Percentiles rank a stretch among this genome's conserved stretches.
Conservation (phyloP, 345 rosid species). For the Erodium maritimum region DNA sequence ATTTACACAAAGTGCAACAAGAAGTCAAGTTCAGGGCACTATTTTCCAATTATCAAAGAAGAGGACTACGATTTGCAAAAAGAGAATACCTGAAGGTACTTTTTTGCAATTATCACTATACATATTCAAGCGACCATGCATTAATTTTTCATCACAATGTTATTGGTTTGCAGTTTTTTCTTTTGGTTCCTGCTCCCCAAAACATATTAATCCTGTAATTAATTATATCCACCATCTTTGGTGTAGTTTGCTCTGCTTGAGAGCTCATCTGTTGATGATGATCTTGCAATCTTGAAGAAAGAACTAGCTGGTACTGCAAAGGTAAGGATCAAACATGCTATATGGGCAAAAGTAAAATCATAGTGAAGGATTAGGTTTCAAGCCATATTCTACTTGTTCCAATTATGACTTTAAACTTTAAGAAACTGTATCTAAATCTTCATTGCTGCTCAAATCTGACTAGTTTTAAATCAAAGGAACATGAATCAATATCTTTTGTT, state of each 20-base stretch:
- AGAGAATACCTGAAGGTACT: no score
- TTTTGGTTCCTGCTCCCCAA: no score
- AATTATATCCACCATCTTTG: background rate
- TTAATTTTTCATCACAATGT: no score
- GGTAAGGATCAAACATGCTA: conserved; percentile 24
- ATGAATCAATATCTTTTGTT: background rate
- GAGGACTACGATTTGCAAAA: no score
- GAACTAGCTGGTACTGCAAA: conserved; percentile 45
- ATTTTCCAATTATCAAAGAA: no score
- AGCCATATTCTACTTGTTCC: background rate
- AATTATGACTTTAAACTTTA: background rate
- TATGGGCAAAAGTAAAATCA: background rate
- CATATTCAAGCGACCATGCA: no score
- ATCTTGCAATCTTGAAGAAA: conserved; percentile 54
- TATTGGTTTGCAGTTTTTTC: no score
- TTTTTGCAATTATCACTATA: no score
- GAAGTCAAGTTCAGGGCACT: no score
- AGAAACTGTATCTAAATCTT: background rate
- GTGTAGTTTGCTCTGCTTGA: conserved; percentile 66
- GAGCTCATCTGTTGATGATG: conserved; percentile 57
- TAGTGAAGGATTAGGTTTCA: background rate
- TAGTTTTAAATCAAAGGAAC: background rate
- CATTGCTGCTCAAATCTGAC: background rate
- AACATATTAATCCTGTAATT: background rate
- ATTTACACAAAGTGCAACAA: no score